Conservation (phyloP, 1,284 basidiomycete species). For the Pyrrhoderma lamaoense region DNA sequence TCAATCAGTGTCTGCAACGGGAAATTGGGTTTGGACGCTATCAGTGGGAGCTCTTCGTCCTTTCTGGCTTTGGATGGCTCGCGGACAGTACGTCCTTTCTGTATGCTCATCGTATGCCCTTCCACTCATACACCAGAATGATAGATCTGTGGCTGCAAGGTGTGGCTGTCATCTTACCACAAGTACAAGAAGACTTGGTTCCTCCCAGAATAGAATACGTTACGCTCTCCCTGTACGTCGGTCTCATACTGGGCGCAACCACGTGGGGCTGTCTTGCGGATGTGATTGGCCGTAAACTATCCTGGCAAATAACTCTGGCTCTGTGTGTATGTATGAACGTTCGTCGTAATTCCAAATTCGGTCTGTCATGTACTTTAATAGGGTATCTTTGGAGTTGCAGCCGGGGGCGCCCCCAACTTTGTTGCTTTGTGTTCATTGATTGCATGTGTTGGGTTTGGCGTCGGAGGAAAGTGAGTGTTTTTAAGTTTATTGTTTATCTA, state of each 20-base stretch:
- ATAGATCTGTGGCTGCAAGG: conserved; percentile 49
- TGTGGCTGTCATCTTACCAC: conserved; percentile 43
- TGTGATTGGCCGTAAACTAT: conserved; percentile 43
- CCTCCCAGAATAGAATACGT: conserved; percentile 40
- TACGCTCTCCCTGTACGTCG: conserved; percentile 49
- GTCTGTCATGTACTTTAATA: neutral
- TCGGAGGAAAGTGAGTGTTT: conserved; percentile 45
- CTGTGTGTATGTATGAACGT: conserved; percentile 31
- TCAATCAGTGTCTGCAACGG: conserved; percentile 41
- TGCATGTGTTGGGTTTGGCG: conserved; percentile 48
- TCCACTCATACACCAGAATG: conserved; percentile 21
- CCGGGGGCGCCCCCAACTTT: conserved; percentile 49
- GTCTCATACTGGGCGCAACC: conserved; percentile 50
- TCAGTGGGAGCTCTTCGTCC: conserved; percentile 50
- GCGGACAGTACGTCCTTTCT: neutral
- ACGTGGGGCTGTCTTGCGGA: conserved; percentile 47
- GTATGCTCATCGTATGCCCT: neutral
- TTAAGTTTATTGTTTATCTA: neutral
- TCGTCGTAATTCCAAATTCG: neutral
- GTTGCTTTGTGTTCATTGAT: conserved; percentile 41
- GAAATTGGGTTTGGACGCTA: conserved; percentile 59
- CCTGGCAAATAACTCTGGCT: conserved; percentile 56
- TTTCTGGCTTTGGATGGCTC: conserved; percentile 34
- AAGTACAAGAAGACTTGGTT: conserved; percentile 39
- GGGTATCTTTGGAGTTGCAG: conserved; percentile 49